A percentile compares a stretch with the other conserved stretches of the same genome.
Evolutionary conservation across 1,284 basidiomycete species (phyloP).

Genomic region (Apiotrichum porosum): DNA sequence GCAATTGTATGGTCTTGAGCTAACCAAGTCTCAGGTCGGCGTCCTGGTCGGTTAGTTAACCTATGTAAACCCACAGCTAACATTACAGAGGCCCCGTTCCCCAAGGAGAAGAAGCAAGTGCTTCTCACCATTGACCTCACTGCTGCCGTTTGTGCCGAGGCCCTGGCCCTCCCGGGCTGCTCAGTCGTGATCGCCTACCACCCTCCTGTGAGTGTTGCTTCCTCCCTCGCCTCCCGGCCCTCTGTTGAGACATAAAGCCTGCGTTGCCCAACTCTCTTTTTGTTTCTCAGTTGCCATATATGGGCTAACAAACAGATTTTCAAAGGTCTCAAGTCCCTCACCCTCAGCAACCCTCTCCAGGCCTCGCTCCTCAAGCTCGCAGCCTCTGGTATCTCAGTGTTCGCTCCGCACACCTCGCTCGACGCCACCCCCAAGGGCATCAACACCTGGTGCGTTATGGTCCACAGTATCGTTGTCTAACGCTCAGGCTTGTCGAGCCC

Average conservation of each 20-base stretch:
- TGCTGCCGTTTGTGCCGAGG: slow-evolving; percentile 68
- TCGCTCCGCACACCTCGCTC: slow-evolving; percentile 79
- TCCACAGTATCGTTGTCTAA: background rate
- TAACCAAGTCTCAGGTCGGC: slow-evolving; percentile 59
- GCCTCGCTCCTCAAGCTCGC: slow-evolving; percentile 70
- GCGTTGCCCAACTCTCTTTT: background rate
- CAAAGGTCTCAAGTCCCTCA: slow-evolving; percentile 69
- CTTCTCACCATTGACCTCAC: slow-evolving; percentile 83
- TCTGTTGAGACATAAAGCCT: too few relatives aligned
- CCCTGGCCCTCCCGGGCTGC: slow-evolving; percentile 59
- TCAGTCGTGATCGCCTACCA: slow-evolving; percentile 77
- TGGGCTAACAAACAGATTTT: slow-evolving; percentile 63
- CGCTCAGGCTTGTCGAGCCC: slow-evolving; percentile 40
- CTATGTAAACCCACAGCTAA: background rate
- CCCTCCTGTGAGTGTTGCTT: slow-evolving; percentile 54
- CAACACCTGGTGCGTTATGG: slow-evolving; percentile 61
- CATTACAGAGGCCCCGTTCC: slow-evolving; percentile 64
- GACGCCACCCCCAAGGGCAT: slow-evolving; percentile 78
- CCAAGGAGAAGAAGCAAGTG: slow-evolving; percentile 59
- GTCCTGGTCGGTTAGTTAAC: slow-evolving; percentile 62
- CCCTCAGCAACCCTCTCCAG: slow-evolving; percentile 73
- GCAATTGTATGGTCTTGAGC: slow-evolving; percentile 6
- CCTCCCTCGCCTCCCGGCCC: background rate
- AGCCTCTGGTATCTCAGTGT: slow-evolving; percentile 76
- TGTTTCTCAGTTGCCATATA: background rate